phyloP scores from a whole-genome alignment of 345 rosid species.

The Aquilaria sinensis region DNA sequence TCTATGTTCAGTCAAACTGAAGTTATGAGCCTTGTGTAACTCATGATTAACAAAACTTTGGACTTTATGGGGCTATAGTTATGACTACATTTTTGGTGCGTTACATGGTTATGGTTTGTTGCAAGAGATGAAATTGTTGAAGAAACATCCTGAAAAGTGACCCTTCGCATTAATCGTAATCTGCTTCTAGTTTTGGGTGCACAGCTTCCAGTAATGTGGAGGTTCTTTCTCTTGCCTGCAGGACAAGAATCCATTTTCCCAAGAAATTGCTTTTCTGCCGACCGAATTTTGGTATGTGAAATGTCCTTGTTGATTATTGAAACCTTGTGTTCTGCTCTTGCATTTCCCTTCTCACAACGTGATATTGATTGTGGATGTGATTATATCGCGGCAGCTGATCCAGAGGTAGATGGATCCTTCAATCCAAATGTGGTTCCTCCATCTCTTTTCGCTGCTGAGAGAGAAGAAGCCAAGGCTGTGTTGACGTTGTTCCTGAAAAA shows the following conservation, averaged over 20 bases:
- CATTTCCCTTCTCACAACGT: neutral
- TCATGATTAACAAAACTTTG: too few species aligned
- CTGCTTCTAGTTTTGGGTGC: neutral
- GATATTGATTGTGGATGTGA: neutral
- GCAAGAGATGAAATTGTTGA: neutral
- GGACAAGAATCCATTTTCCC: slow-evolving; percentile 19
- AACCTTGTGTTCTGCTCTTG: neutral
- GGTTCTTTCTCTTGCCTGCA: slow-evolving; percentile 9
- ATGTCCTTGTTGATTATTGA: neutral
- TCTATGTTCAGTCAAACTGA: too few species aligned
- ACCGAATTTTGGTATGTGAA: slow-evolving; percentile 28
- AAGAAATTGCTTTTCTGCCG: slow-evolving; percentile 28
- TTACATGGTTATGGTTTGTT: neutral
- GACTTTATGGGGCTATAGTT: too few species aligned
- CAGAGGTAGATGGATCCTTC: slow-evolving; percentile 48
- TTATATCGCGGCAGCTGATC: slow-evolving; percentile 31
- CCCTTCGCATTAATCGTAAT: neutral
- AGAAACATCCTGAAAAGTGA: too few species aligned
- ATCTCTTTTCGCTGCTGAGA: slow-evolving; percentile 65
- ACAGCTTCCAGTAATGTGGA: neutral
- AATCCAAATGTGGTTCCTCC: slow-evolving; percentile 48
- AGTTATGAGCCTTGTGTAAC: too few species aligned
- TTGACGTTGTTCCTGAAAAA: slow-evolving; percentile 76
- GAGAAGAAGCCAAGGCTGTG: slow-evolving; percentile 92
- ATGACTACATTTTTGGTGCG: too few species aligned